Percentiles rank a stretch among this genome's conserved stretches.
phyloP scores from a whole-genome alignment of 2,329 filamentous ascomycete genomes.

The Colletotrichum musae region DNA sequence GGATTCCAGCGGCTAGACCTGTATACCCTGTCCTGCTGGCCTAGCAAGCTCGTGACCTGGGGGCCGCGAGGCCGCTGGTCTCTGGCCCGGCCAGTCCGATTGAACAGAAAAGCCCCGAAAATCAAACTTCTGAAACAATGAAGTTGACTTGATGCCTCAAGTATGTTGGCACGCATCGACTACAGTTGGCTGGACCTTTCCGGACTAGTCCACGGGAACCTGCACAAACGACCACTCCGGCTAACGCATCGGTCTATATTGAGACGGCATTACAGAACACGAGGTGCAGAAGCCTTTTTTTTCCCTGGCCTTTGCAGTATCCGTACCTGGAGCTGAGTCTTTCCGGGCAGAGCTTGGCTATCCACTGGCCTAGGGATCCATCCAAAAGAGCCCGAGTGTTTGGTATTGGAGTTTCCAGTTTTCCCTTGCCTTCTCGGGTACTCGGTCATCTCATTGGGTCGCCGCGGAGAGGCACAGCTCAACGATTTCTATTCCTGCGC shows the following conservation, averaged over 20 bases:
- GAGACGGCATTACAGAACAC: slow-evolving; percentile 49
- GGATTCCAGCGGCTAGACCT: slow-evolving; percentile 40
- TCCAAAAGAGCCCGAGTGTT: slow-evolving; percentile 9
- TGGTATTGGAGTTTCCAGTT: slow-evolving; percentile 18
- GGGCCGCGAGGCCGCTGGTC: slow-evolving; percentile 12
- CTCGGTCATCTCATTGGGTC: slow-evolving; percentile 32
- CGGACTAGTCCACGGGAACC: slow-evolving; percentile 53
- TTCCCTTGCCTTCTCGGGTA: slow-evolving; percentile 36
- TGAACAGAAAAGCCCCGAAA: slow-evolving; percentile 32
- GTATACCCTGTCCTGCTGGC: slow-evolving; percentile 37
- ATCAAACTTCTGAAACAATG: slow-evolving; percentile 49
- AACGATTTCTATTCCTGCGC: slow-evolving; percentile 32
- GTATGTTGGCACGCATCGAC: slow-evolving; percentile 32
- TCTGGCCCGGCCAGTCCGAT: slow-evolving; percentile 24
- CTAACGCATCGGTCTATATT: slow-evolving; percentile 47
- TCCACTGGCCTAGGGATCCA: slow-evolving; percentile 2
- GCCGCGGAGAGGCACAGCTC: slow-evolving; percentile 28
- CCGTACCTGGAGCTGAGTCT: background rate
- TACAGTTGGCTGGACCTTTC: slow-evolving; percentile 44
- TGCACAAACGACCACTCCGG: slow-evolving; percentile 53
- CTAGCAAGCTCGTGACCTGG: background rate
- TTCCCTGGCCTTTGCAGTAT: background rate
- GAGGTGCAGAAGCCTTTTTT: slow-evolving; percentile 39
- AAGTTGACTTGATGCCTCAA: slow-evolving; percentile 27
- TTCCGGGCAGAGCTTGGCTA: slow-evolving; percentile 12